Percentiles rank a stretch among this genome's conserved stretches.
Conservation (phyloP, 139 green algal species). For the Chlorella sp. region DNA sequence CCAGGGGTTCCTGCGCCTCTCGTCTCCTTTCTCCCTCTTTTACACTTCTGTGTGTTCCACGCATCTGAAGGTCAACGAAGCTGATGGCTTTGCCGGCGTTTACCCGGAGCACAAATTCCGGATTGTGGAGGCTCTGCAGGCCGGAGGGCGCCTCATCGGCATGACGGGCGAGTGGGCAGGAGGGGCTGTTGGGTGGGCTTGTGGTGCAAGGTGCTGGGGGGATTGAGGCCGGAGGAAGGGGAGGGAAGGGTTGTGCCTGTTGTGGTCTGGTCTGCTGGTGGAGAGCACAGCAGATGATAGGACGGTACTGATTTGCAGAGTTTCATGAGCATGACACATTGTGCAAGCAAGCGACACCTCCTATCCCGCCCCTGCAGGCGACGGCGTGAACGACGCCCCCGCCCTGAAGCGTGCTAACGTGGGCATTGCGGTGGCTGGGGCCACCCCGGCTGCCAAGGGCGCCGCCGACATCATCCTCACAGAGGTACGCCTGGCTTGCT, state of each 20-base stretch:
- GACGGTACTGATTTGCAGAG: too few species aligned
- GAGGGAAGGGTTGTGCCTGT: background rate
- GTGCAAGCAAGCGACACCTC: background rate
- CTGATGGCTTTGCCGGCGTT: constrained; percentile 80
- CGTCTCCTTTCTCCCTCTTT: too few species aligned
- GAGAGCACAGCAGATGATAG: too few species aligned
- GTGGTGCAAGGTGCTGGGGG: background rate
- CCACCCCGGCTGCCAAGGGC: constrained; percentile 76
- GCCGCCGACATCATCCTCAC: constrained; percentile 83
- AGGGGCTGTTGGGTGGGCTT: too few species aligned
- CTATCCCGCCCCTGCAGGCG: constrained; percentile 26
- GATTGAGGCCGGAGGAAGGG: background rate
- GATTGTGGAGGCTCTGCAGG: constrained; percentile 76
- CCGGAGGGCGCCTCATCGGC: constrained; percentile 48
- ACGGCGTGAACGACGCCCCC: constrained; percentile 92
- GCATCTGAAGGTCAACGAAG: constrained; percentile 43
- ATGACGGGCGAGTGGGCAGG: constrained; percentile 64
- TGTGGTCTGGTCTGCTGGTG: too few species aligned
- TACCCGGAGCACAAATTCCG: constrained; percentile 88
- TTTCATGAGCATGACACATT: too few species aligned
- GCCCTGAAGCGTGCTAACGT: constrained; percentile 94
- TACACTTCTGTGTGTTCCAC: too few species aligned
- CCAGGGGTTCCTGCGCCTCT: too few species aligned
- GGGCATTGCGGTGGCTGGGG: constrained; percentile 78
- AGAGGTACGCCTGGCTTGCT: background rate